These are phyloP conservation scores for Beauveria brongniartii DNA, from an alignment of 2,329 filamentous ascomycete genomes.

Conservation along the genomic window DNA sequence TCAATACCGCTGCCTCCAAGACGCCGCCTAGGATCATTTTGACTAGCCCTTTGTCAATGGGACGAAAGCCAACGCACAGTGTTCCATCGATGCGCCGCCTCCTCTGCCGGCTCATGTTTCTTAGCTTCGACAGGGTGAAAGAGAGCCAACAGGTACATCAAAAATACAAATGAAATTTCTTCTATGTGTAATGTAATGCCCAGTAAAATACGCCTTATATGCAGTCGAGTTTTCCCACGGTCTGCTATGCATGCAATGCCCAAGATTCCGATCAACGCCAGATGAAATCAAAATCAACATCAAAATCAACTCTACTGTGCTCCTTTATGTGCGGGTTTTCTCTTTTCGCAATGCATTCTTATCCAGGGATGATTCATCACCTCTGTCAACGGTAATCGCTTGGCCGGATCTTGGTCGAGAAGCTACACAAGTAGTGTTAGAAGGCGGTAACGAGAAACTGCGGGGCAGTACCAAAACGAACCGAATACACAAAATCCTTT, in stretches of 20 bases:
- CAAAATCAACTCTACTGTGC: not conserved
- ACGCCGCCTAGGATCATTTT: too few species aligned
- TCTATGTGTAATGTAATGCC: not conserved
- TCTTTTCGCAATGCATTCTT: conserved; percentile 13
- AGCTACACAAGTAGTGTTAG: conserved; percentile 10
- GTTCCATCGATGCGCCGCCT: too few species aligned
- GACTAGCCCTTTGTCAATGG: too few species aligned
- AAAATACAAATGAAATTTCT: not conserved
- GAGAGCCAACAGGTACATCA: not conserved
- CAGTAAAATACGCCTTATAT: not conserved
- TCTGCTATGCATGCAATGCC: not conserved
- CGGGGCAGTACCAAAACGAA: not conserved
- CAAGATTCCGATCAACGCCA: not conserved
- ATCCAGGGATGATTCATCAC: conserved; percentile 18
- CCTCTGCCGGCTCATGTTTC: too few species aligned
- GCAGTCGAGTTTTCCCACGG: not conserved
- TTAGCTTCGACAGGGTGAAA: too few species aligned
- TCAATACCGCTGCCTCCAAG: too few species aligned
- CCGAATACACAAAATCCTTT: conserved; percentile 14
- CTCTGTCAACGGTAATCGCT: conserved; percentile 15
- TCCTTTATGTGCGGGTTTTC: not conserved
- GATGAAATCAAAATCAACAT: not conserved
- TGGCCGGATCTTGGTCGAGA: conserved; percentile 15
- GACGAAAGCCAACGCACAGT: too few species aligned
- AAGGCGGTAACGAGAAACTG: not conserved